Evolutionary conservation across 164 flowering plant genomes (phyloP).

Genomic region (Pachysandra terminalis): DNA sequence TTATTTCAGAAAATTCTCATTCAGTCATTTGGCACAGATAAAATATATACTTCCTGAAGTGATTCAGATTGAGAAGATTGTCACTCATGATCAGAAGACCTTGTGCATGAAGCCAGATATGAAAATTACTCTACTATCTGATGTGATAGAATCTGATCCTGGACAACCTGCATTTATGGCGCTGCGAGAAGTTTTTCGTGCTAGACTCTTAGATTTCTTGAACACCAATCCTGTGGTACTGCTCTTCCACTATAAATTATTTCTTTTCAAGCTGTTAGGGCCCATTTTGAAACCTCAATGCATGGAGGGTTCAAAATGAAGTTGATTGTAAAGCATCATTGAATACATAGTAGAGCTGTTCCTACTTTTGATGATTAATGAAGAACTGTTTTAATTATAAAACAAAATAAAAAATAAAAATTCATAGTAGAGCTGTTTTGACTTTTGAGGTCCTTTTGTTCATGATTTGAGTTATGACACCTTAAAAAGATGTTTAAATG

Average conservation of each 20-base stretch:
- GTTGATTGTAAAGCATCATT: not conserved
- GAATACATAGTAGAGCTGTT: not conserved
- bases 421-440: too few species aligned
- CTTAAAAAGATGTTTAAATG: too few species aligned
- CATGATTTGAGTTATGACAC: not conserved
- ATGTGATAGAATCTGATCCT: constrained; percentile 33
- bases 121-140: constrained; percentile 38
- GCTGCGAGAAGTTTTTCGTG: constrained; percentile 38
- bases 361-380: too few species aligned
- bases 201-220: constrained; percentile 40
- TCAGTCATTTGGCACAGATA: constrained; percentile 61
- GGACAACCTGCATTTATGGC: constrained; percentile 40
- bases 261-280: not conserved
- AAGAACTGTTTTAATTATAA: too few species aligned
- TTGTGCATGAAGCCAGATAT: constrained; percentile 66
- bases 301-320: not conserved
- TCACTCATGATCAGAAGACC: constrained; percentile 50
- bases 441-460: not conserved
- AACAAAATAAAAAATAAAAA: too few species aligned
- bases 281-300: not conserved
- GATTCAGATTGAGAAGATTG: constrained; percentile 47
- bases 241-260: not conserved
- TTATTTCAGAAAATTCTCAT: constrained; percentile 45
- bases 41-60: constrained; percentile 71
- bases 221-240: constrained; percentile 51